Conservation (phyloP, 768 basidiomycete species). For the Tricholoma terreum region DNA sequence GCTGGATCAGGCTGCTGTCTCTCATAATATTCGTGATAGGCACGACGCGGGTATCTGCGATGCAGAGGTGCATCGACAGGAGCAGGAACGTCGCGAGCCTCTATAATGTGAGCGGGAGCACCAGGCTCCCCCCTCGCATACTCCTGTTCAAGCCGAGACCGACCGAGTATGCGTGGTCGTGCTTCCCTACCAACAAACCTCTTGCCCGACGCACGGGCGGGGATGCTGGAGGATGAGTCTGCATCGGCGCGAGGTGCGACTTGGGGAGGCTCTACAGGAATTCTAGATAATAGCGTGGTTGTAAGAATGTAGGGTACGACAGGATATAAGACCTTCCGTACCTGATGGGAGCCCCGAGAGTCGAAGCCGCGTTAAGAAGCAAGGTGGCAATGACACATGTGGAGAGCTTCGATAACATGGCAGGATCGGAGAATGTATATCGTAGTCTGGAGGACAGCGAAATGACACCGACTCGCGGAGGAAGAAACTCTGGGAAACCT, state of each 20-base stretch:
- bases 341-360: constrained; percentile 39
- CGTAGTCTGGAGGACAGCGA: constrained; percentile 16
- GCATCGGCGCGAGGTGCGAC: constrained; percentile 23
- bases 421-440: constrained; percentile 30
- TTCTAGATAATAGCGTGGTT: constrained; percentile 22
- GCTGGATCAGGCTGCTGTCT: background rate
- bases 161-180: constrained; percentile 19
- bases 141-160: constrained; percentile 22
- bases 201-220: constrained; percentile 27
- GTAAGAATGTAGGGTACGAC: background rate
- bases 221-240: constrained; percentile 22
- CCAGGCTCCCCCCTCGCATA: constrained; percentile 18
- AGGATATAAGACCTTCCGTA: constrained; percentile 7
- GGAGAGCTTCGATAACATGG: constrained; percentile 40
- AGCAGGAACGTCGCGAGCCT: constrained; percentile 21
- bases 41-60: constrained; percentile 16
- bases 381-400: constrained; percentile 34
- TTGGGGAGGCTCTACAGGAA: constrained; percentile 23
- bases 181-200: constrained; percentile 20
- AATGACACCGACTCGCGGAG: constrained; percentile 38
- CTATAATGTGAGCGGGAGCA: constrained; percentile 20
- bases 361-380: constrained; percentile 35
- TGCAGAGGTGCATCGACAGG: background rate
- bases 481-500: constrained; percentile 45
- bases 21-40: background rate